Base-by-base conservation (phyloP, 176 grass and related monocot species). In the Avena eriantha region DNA sequence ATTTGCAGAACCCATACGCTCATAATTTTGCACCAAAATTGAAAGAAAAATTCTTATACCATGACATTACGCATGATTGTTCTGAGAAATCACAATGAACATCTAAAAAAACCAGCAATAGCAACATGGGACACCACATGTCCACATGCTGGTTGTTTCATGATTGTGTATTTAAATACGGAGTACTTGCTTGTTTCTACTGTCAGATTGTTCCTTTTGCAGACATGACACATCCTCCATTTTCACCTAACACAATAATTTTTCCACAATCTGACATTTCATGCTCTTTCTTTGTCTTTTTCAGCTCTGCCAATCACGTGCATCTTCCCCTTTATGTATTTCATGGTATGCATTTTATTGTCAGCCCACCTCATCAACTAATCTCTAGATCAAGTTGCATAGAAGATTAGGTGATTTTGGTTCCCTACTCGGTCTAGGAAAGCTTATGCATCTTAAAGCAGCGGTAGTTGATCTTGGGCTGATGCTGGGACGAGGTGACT, bases 251-350 rank as follows among this genome's bases (percentile, higher is more conserved):
- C 24, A 1, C 24, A 33, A 29, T 70, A 41, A n/a, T 36, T 70
- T 8, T 72, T 43, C 21, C n/a, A 43, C 45, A 14, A 49, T 36
- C 88, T 82, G 29, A 82, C 22, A 84, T 50, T 23, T 16, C 34
- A 3, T 22, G 34, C 11, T 47, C 0, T 2, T 76, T 34, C 17
- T 55, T 46, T 22, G 8, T 82, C 45, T 53, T 79, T 48, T 85
- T 77, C 91, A 95, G 88, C 90, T 90, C 79, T 95, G 33, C 91
- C 94, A 19, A 93, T 95, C 90, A 85, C 94, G 12, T 93, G 84
- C 43, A 49, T 95, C 80, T 95, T 91, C 84, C 89, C 94, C 8
- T 96, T 91, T 82, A 77, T 96, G 50, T 96, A 96, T 82, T 96
- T 96, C 73, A 91, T 96, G 91, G 94, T 93, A 88, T 35, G 90